phyloP scores from a whole-genome alignment of 495 filamentous ascomycete species.

The Beverwykella pulmonaria region DNA sequence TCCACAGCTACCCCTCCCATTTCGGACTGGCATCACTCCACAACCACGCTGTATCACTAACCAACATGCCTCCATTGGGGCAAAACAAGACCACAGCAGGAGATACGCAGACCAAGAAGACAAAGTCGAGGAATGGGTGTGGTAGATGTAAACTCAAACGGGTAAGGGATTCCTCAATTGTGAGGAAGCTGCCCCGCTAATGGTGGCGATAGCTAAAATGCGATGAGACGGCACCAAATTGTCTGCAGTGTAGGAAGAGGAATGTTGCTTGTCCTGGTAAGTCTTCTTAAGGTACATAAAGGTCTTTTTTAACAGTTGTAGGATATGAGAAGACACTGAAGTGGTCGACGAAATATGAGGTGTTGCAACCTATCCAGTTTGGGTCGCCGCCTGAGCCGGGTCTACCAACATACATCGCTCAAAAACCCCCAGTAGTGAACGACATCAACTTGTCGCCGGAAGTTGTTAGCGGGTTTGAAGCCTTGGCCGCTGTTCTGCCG shows the following conservation, averaged over 20 bases:
- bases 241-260: slow-evolving; percentile 55
- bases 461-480: slow-evolving; percentile 30
- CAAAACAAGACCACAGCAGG: slow-evolving; percentile 2
- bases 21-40: slow-evolving; percentile 6
- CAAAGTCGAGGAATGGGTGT: slow-evolving; percentile 36
- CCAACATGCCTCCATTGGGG: slow-evolving; percentile 21
- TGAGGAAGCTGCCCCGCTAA: slow-evolving; percentile 27
- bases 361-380: slow-evolving; percentile 31
- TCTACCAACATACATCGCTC: not conserved
- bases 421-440: not conserved
- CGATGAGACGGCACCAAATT: slow-evolving; percentile 58
- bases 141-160: slow-evolving; percentile 34
- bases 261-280: slow-evolving; percentile 55
- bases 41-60: slow-evolving; percentile 1
- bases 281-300: not conserved
- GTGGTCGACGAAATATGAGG: slow-evolving; percentile 59
- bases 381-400: not conserved
- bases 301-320: not conserved
- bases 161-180: slow-evolving; percentile 17
- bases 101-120: slow-evolving; percentile 25
- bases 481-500: slow-evolving; percentile 31
- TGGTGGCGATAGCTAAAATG: slow-evolving; percentile 58
- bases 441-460: slow-evolving; percentile 22
- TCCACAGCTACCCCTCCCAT: slow-evolving; percentile 3
- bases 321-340: slow-evolving; percentile 54